These are phyloP conservation scores for Pelargonium exstipulatum DNA, from an alignment of 441 rosid species.

Conservation along the genomic window DNA sequence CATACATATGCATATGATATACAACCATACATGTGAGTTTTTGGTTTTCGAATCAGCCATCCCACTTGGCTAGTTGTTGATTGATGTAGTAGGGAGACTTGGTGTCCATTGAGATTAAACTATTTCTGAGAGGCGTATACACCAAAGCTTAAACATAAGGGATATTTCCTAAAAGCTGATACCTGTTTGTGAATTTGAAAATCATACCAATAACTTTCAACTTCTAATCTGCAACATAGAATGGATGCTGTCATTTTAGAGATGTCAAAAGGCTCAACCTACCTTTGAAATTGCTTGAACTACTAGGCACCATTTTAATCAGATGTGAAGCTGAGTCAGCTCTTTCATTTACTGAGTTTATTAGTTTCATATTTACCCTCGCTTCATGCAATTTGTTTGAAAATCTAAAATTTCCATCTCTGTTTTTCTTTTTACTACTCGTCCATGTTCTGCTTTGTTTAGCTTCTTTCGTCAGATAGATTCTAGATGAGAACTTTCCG, in stretches of 20 bases:
- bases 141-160: neutral
- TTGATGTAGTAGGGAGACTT: neutral
- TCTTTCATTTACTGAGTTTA: neutral
- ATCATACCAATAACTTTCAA: neutral
- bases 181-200: neutral
- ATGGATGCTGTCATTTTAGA: neutral
- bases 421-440: neutral
- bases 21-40: neutral
- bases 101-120: neutral
- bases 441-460: neutral
- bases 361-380: neutral
- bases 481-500: neutral
- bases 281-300: neutral
- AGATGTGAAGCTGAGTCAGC: neutral
- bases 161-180: neutral
- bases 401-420: neutral
- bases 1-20: neutral
- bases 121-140: neutral
- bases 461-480: neutral
- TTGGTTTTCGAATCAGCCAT: neutral
- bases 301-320: neutral
- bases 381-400: neutral
- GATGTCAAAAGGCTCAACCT: conserved; percentile 3
- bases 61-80: neutral
- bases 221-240: conserved; percentile 3